Conservation (phyloP, 2,329 filamentous ascomycete species). For the Fusarium nodosum region DNA sequence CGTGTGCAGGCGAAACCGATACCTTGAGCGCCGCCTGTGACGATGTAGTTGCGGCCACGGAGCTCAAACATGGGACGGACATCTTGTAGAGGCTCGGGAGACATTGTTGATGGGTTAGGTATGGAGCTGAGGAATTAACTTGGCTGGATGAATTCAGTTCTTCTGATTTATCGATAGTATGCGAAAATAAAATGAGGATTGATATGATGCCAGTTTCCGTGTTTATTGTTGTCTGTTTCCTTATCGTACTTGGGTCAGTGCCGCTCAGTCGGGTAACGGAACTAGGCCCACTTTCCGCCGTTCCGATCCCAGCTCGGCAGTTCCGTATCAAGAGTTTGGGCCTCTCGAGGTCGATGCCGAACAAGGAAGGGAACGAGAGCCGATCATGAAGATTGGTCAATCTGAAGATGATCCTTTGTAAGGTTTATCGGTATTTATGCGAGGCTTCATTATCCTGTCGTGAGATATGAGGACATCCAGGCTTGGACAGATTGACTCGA, state of each 20-base stretch:
- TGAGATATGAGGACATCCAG: neutral
- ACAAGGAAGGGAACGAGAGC: neutral
- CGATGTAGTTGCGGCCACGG: constrained; percentile 53
- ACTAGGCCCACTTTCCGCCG: constrained; percentile 28
- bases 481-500: neutral
- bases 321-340: constrained; percentile 4
- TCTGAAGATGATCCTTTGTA: accelerated
- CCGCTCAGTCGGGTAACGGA: constrained; percentile 5
- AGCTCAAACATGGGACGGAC: constrained; percentile 52
- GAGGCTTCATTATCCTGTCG: neutral
- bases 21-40: constrained; percentile 58
- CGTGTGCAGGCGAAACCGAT: constrained; percentile 56
- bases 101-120: neutral
- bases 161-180: neutral
- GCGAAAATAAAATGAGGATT: neutral
- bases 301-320: constrained; percentile 20
- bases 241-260: neutral
- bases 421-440: constrained; percentile 15
- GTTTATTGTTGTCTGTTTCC: neutral
- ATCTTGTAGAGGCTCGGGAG: constrained; percentile 26
- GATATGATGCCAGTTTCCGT: neutral
- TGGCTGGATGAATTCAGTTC: neutral
- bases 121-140: neutral
- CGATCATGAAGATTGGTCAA: neutral
- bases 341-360: neutral